Percentiles rank a stretch among this genome's conserved stretches.
phyloP scores from a whole-genome alignment of 805 yeast species.

The Lachancea fermentati region DNA sequence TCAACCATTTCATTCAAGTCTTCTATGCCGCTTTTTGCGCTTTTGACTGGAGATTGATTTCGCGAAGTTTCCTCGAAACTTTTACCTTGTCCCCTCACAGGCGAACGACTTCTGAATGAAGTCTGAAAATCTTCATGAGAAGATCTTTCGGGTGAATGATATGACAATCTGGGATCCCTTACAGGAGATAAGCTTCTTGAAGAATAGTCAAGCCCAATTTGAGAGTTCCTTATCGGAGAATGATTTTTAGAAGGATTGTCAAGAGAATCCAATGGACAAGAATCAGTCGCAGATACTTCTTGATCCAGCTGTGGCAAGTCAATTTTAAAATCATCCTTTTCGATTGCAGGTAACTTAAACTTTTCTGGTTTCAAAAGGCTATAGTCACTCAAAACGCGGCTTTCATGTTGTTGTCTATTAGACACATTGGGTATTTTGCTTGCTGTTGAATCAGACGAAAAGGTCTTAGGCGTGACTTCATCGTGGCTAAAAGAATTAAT shows the following conservation, averaged over 20 bases:
- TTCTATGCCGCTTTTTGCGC: constrained; percentile 17
- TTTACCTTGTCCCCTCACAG: too few species aligned
- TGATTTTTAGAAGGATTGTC: neutral
- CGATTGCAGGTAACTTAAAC: constrained; percentile 24
- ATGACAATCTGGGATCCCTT: too few species aligned
- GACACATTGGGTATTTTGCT: neutral
- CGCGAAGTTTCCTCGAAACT: neutral
- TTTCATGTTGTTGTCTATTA: constrained; percentile 2
- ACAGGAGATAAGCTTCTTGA: too few species aligned
- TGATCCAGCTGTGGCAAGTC: constrained; percentile 17
- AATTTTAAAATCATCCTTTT: constrained; percentile 17
- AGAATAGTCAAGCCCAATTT: too few species aligned
- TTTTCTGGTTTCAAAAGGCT: constrained; percentile 14
- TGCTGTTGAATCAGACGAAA: neutral
- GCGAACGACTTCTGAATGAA: too few species aligned
- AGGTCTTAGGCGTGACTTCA: neutral
- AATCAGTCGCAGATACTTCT: neutral
- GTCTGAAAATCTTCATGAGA: neutral
- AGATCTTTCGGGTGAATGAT: neutral
- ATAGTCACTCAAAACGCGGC: constrained; percentile 14
- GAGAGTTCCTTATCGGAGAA: neutral
- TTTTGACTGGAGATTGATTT: neutral
- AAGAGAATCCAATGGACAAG: neutral
- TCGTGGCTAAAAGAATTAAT: neutral
- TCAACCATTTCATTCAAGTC: constrained; percentile 35